phyloP scores from a whole-genome alignment of 345 rosid genomes.

The Euphorbia lathyris region DNA sequence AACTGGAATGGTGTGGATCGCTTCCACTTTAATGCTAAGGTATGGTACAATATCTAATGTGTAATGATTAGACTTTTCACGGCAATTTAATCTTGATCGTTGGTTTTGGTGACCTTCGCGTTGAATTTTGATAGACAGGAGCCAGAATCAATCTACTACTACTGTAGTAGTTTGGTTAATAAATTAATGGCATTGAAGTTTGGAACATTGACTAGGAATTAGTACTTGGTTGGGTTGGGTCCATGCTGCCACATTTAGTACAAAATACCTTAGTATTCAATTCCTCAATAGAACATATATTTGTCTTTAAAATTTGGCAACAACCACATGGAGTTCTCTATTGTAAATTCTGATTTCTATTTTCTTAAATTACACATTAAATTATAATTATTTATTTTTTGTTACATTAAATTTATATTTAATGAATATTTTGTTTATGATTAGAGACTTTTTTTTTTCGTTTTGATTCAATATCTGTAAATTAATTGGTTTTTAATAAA shows the following conservation, averaged over 20 bases:
- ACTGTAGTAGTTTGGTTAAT: too few relatives aligned
- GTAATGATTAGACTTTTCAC: not conserved
- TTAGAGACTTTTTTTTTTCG: too few relatives aligned
- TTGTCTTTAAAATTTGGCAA: not conserved
- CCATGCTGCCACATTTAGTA: not conserved
- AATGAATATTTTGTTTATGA: too few relatives aligned
- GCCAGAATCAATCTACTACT: not conserved
- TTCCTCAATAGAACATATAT: not conserved
- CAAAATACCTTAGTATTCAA: not conserved
- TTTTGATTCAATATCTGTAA: too few relatives aligned
- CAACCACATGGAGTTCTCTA: too few relatives aligned
- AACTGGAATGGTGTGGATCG: slow-evolving; percentile 41
- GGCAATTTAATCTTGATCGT: not conserved
- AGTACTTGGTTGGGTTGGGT: not conserved
- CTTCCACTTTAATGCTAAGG: slow-evolving; percentile 34
- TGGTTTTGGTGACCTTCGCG: not conserved
- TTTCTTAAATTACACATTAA: too few relatives aligned
- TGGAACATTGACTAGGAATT: not conserved
- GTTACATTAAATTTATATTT: too few relatives aligned
- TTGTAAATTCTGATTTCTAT: too few relatives aligned
- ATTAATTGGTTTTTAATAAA: too few relatives aligned
- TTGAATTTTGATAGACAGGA: not conserved
- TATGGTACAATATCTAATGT: not conserved
- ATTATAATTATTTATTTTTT: too few relatives aligned
- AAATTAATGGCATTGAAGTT: slow-evolving; percentile 1